Conservation (phyloP, 2,329 filamentous ascomycete species). For the Aureobasidium sp. region DNA sequence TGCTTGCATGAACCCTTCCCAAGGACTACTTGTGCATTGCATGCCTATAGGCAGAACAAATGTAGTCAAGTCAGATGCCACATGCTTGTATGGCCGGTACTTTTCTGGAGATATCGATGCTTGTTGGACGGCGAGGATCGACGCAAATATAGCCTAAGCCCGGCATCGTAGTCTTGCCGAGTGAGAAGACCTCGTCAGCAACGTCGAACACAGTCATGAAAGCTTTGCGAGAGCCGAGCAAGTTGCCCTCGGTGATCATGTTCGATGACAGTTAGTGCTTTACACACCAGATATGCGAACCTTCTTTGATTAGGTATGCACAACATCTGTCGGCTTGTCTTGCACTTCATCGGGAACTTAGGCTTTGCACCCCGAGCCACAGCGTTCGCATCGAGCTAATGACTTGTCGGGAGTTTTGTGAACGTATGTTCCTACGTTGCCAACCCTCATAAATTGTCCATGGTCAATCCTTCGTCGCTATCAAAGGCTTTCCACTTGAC, state of each 20-base stretch:
- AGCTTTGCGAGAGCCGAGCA: neutral
- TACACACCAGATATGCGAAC: neutral
- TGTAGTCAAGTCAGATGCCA: neutral
- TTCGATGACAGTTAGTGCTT: neutral
- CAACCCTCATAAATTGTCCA: neutral
- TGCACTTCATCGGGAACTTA: neutral
- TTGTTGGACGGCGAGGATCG: neutral
- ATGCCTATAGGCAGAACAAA: neutral
- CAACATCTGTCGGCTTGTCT: slow-evolving; percentile 1
- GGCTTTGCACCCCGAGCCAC: neutral
- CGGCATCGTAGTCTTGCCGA: neutral
- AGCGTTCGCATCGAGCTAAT: neutral
- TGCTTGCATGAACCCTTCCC: neutral
- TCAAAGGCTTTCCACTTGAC: neutral
- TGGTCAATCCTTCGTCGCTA: neutral
- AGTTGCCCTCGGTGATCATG: neutral
- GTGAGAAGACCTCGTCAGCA: neutral
- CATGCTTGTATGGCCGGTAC: neutral
- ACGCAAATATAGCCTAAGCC: neutral
- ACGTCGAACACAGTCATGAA: neutral
- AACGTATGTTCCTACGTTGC: neutral
- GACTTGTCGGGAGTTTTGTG: neutral
- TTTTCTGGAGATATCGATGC: neutral
- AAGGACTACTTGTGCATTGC: neutral
- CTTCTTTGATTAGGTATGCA: neutral